Base-by-base conservation (phyloP, 2,329 filamentous ascomycete genomes). In the Pseudogymnoascus sp. region DNA sequence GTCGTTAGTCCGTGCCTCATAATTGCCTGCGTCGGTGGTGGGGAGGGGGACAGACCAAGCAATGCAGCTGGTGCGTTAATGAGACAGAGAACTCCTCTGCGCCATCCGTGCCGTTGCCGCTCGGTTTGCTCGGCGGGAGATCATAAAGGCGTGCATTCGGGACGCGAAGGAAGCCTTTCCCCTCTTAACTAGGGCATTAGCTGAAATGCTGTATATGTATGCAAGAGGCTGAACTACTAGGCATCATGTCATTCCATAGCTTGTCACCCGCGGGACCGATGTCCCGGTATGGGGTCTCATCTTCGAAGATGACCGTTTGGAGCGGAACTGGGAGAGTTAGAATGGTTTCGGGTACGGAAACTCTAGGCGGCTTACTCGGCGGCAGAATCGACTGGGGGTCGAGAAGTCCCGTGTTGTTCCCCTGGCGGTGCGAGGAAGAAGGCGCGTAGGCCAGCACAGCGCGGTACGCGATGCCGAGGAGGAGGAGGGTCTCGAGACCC, bases 1-100 rank as follows among this genome's bases (percentile, higher is more conserved):
- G 14, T 18, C 31, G 18, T 34, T 25, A 37, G 25, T 36, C 6
- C 2, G 28, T 4, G 1, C 2, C 3, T 40, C 37, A 8, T 28
- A 16, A 50, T 28, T 46, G 7, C 14, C 44, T 11, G 14, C 23
- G 7, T 8, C 14, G 0, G 23, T 1, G 23, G 2, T 4, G 2
- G 10, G n/a, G 28, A 23, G 7, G 46, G 16, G 11, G 5, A 1
- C 64, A 36, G 63, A 70, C 69, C 40, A 73, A 61, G 46, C 71
- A 73, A 64, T 72, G 70, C 5, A 73, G 60, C 36, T 71, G 70
- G 60, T 73, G 71, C 2, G 68, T 70, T 18, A 70, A 64, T 7
- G 69, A 71, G 2, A 70, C 64, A 31, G 70, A 72, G 63, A 71
- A 72, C 34, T 70, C 62, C 28, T 72, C 71, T 18, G 62, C 67